Evolutionary conservation across 169 alveolate genomes (phyloP), one percentile per base, ranked within the genome.

Genomic region (Eimeria necatrix): DNA sequence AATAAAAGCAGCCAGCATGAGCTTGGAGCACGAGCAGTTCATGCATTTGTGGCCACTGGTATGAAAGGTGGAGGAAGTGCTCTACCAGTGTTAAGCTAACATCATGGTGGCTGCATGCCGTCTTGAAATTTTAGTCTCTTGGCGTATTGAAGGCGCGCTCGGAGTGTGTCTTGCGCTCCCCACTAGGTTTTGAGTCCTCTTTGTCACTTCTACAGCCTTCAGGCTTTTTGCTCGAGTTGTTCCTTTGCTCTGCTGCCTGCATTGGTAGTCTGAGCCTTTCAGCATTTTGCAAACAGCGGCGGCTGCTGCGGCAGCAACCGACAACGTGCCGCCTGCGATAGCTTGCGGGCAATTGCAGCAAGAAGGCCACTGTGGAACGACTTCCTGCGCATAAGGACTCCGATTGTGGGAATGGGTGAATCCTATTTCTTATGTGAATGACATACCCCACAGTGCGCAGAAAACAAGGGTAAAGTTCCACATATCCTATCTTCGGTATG

Each of bases 281-380:
- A 81, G 14, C 10, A 53, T 14, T 51, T 52, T 52, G 73, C 90
- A 53, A 53, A 64, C 90, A 2, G 88, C 88, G 52, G 90, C 90
- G 18, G 90, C 90, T 4, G 90, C 73, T 14, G 90, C 90, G 52
- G 90, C 90, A 81, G 71, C 90, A 24, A 53, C 74, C 32, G 90
- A 81, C 0, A 81, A 22, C 18, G 90, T 81, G 18, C 52, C 53
- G 18, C 74, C 74, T 81, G 90, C 90, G 3, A 53, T 51, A n/a
- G 90, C 90, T 81, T 51, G 73, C 8, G 90, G 74, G 90, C 56
- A 22, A 51, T 16, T 81, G 73, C 90, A 26, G 48, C 52, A 20
- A 26, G 74, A 24, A 12, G 26, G 74, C 90, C 51, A 22, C 24
- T 53, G 41, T 24, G 20, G 41, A 10, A 18, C 68, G 20, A 18